Conservation (phyloP, 1,284 basidiomycete species). For the Cerioporus squamosus region DNA sequence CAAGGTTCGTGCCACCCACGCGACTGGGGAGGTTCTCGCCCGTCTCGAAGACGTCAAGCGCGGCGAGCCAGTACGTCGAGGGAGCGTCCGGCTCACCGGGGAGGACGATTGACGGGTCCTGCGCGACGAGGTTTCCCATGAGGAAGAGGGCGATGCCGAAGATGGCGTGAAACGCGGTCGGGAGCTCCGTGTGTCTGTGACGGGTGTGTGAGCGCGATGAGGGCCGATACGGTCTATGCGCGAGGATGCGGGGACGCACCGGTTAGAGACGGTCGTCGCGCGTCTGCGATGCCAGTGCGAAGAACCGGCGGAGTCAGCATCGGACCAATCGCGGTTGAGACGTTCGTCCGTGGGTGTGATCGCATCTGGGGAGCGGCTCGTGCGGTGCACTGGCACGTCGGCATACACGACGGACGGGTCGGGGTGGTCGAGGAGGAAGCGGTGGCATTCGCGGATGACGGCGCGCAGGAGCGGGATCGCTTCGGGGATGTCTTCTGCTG, state of each 20-base stretch:
- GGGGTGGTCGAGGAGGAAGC: slow-evolving; percentile 53
- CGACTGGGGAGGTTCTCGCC: slow-evolving; percentile 53
- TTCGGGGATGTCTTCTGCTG: slow-evolving; percentile 51
- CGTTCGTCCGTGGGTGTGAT: slow-evolving; percentile 38
- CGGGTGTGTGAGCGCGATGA: not conserved
- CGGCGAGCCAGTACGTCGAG: slow-evolving; percentile 62
- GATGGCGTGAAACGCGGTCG: slow-evolving; percentile 66
- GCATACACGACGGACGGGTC: slow-evolving; percentile 59
- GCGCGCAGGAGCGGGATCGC: slow-evolving; percentile 60
- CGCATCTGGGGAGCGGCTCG: slow-evolving; percentile 25
- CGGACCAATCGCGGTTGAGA: slow-evolving; percentile 37
- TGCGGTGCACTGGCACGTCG: slow-evolving; percentile 14
- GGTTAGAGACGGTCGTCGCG: not conserved
- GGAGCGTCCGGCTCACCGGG: slow-evolving; percentile 56
- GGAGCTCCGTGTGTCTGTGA: slow-evolving; percentile 48
- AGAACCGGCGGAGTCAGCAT: slow-evolving; percentile 14
- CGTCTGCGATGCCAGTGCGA: slow-evolving; percentile 10
- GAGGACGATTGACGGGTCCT: slow-evolving; percentile 51
- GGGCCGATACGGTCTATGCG: not conserved
- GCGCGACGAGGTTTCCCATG: slow-evolving; percentile 60
- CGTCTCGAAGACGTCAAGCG: slow-evolving; percentile 68
- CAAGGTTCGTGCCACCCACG: not conserved
- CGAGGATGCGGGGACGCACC: not conserved
- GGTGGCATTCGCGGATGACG: slow-evolving; percentile 68
- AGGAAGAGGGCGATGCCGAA: slow-evolving; percentile 65